Conservation (phyloP, 2,329 filamentous ascomycete genomes). For the Trichoderma gracile region DNA sequence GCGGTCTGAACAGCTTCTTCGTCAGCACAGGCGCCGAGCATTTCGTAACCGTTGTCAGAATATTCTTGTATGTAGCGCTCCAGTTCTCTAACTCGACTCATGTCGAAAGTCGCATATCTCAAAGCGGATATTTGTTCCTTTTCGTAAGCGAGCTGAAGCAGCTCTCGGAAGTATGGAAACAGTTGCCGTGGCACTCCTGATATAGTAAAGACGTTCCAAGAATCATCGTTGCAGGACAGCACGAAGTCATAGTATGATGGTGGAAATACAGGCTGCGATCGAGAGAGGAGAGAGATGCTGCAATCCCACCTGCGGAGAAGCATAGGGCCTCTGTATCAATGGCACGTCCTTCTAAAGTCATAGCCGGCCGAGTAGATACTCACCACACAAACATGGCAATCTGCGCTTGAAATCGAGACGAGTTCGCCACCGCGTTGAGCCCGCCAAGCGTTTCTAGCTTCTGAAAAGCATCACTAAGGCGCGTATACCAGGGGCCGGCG, state of each 20-base stretch:
- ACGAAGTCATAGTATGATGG: slow-evolving; percentile 16
- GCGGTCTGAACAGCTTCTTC: slow-evolving; percentile 23
- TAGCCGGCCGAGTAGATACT: not conserved
- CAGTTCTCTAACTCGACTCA: slow-evolving; percentile 14
- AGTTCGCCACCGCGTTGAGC: slow-evolving; percentile 6
- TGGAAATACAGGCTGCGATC: slow-evolving; percentile 14
- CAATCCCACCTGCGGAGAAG: slow-evolving; percentile 20
- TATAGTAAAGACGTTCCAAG: slow-evolving; percentile 17
- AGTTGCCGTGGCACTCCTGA: slow-evolving; percentile 23
- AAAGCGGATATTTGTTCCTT: slow-evolving; percentile 23
- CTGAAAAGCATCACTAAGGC: slow-evolving; percentile 16
- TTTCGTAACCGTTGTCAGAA: not conserved
- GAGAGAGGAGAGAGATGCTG: slow-evolving; percentile 16
- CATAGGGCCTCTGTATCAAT: not conserved
- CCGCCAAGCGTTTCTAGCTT: slow-evolving; percentile 22
- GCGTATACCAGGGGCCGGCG: slow-evolving; percentile 23
- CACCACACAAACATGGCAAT: slow-evolving; percentile 27
- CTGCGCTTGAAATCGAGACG: slow-evolving; percentile 15
- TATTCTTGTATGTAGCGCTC: slow-evolving; percentile 20
- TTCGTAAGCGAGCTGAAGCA: slow-evolving; percentile 19
- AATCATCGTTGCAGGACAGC: slow-evolving; percentile 8
- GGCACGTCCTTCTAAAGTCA: not conserved
- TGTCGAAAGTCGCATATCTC: slow-evolving; percentile 24
- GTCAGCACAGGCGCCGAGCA: not conserved
- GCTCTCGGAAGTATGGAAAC: slow-evolving; percentile 22